phyloP scores from a whole-genome alignment of 176 grass and related monocot species.

The Cocos nucifera region DNA sequence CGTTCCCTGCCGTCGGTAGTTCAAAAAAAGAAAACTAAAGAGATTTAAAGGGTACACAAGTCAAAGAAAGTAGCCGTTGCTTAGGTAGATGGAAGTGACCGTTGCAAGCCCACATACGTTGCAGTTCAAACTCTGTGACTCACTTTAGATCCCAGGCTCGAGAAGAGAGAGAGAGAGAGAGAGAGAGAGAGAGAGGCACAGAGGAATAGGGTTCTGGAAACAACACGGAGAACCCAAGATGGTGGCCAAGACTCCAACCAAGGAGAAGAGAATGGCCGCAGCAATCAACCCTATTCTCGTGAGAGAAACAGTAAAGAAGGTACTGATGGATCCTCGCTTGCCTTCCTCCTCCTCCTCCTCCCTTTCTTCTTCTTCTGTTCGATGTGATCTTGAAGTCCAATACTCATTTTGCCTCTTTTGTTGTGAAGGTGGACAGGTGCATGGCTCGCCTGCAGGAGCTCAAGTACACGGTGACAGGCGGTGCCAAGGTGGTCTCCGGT shows the following conservation, averaged over 20 bases:
- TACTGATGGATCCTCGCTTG: not conserved
- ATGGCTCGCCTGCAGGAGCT: slow-evolving; percentile 93
- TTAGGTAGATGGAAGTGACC: slow-evolving; percentile 8
- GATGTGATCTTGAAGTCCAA: not conserved
- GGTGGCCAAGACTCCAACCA: slow-evolving; percentile 81
- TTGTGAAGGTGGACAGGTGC: slow-evolving; percentile 68
- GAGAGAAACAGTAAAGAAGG: slow-evolving; percentile 80
- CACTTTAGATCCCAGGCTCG: not conserved
- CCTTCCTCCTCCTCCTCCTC: not conserved
- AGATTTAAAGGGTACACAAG: not conserved
- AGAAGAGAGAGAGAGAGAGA: not conserved
- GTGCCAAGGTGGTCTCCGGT: slow-evolving; percentile 70
- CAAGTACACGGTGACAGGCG: slow-evolving; percentile 84
- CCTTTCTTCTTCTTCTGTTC: not conserved
- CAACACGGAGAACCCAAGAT: slow-evolving; percentile 22
- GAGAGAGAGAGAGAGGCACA: not conserved
- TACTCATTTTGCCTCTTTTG: not conserved
- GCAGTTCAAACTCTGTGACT: slow-evolving; percentile 12
- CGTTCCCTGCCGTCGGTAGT: too few relatives aligned
- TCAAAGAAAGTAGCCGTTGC: slow-evolving; percentile 44
- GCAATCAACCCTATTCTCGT: slow-evolving; percentile 56
- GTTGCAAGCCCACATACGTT: slow-evolving; percentile 16
- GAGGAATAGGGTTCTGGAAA: not conserved
- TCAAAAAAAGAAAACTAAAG: too few relatives aligned
- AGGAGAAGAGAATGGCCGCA: slow-evolving; percentile 31